Conservation (phyloP, 2,329 filamentous ascomycete species). For the Zasmidium angulare region DNA sequence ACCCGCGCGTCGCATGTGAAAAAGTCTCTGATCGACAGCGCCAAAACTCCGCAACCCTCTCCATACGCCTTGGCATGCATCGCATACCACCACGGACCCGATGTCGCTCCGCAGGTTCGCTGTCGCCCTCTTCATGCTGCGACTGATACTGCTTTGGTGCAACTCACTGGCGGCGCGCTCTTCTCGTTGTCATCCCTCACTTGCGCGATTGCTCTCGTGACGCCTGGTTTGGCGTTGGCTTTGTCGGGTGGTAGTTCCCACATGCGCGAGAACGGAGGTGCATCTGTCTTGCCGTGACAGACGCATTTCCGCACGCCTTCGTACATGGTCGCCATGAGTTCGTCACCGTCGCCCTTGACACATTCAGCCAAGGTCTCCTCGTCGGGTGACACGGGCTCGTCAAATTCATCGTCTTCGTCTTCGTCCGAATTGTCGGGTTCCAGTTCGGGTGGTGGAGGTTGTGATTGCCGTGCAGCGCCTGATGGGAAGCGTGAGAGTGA, state of each 20-base stretch:
- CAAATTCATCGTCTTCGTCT: slow-evolving; percentile 29
- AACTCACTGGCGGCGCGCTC: not conserved
- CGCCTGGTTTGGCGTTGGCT: slow-evolving; percentile 19
- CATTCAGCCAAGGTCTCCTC: slow-evolving; percentile 25
- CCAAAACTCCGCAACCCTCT: not conserved
- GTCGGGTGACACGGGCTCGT: slow-evolving; percentile 29
- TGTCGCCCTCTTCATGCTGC: not conserved
- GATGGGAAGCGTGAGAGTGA: slow-evolving; percentile 33
- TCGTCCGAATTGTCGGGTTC: slow-evolving; percentile 27
- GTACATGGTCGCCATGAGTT: slow-evolving; percentile 28
- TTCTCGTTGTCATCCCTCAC: slow-evolving; percentile 12
- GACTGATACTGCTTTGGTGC: not conserved
- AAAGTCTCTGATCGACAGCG: not conserved
- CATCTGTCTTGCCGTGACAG: slow-evolving; percentile 31
- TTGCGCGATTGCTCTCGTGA: slow-evolving; percentile 30
- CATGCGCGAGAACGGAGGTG: slow-evolving; percentile 29
- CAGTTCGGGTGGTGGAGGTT: slow-evolving; percentile 25
- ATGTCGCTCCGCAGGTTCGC: not conserved
- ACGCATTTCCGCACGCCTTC: slow-evolving; percentile 30
- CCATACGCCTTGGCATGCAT: not conserved
- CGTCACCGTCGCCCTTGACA: slow-evolving; percentile 29
- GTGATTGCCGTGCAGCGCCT: slow-evolving; percentile 21
- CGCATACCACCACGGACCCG: not conserved
- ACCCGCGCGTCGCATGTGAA: too few relatives aligned
- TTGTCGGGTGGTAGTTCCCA: slow-evolving; percentile 31